phyloP scores from a whole-genome alignment of 352 stramenopile species.

The Peronospora farinosa region DNA sequence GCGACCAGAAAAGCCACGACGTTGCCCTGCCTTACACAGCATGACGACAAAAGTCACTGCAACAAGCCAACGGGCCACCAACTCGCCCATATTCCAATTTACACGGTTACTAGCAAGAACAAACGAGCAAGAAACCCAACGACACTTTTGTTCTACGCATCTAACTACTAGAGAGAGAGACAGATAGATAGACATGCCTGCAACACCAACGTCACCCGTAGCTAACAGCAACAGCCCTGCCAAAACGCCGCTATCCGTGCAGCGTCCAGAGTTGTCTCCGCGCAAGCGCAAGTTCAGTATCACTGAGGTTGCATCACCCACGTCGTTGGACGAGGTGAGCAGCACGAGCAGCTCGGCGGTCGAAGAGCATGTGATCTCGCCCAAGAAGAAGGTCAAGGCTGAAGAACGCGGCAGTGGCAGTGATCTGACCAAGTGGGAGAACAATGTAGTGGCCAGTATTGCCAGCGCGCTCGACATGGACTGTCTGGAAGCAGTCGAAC shows the following conservation, averaged over 20 bases:
- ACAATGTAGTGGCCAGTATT: slow-evolving; percentile 23
- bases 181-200: slow-evolving; percentile 1
- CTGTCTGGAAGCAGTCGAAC: slow-evolving; percentile 14
- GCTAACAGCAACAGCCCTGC: slow-evolving; percentile 17
- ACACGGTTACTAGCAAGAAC: not conserved
- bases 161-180: too few relatives aligned
- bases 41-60: slow-evolving; percentile 12
- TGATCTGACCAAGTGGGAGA: slow-evolving; percentile 33
- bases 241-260: slow-evolving; percentile 28
- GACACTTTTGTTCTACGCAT: not conserved
- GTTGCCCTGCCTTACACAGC: not conserved
- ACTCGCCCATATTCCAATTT: slow-evolving; percentile 22
- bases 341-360: slow-evolving; percentile 1
- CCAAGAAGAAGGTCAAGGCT: slow-evolving; percentile 41
- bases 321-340: slow-evolving; percentile 35
- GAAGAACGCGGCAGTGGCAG: slow-evolving; percentile 11
- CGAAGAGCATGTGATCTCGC: slow-evolving; percentile 34
- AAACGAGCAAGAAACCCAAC: not conserved
- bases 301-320: slow-evolving; percentile 18
- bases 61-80: slow-evolving; percentile 8
- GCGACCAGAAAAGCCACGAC: slow-evolving; percentile 24
- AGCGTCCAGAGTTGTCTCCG: slow-evolving; percentile 35
- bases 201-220: slow-evolving; percentile 17
- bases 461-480: slow-evolving; percentile 20
- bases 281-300: slow-evolving; percentile 47